Evolutionary conservation across 768 basidiomycete genomes (phyloP).

Genomic region (Phaeotremella fagi): DNA sequence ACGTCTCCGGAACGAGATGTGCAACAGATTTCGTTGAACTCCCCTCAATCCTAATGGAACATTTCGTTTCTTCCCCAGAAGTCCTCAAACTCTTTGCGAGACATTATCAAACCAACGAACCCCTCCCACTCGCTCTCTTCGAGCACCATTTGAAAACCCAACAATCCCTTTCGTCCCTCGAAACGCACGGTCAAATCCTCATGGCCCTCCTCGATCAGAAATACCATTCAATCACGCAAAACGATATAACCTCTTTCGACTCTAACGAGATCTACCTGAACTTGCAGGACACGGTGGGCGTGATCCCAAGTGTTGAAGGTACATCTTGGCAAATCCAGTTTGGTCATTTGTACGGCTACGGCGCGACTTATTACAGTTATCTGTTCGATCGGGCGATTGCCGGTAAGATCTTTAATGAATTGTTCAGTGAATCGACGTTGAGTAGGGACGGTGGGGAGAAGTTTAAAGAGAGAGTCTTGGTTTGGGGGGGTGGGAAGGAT

Average conservation of each 20-base stretch:
- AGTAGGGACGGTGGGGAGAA: slow-evolving; percentile 70
- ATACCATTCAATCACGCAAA: slow-evolving; percentile 67
- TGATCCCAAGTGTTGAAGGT: slow-evolving; percentile 75
- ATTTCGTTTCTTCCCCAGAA: slow-evolving; percentile 77
- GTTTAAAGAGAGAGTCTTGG: slow-evolving; percentile 69
- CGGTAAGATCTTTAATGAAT: slow-evolving; percentile 73
- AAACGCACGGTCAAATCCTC: slow-evolving; percentile 84
- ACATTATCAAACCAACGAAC: slow-evolving; percentile 48
- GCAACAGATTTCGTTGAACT: slow-evolving; percentile 98
- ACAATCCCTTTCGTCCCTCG: slow-evolving; percentile 56
- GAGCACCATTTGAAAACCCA: slow-evolving; percentile 38
- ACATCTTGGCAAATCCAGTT: slow-evolving; percentile 96
- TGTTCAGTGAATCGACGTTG: slow-evolving; percentile 57
- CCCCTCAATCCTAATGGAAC: slow-evolving; percentile 98
- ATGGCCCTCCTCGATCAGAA: slow-evolving; percentile 82
- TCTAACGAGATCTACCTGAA: slow-evolving; percentile 66
- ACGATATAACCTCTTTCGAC: slow-evolving; percentile 58
- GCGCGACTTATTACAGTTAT: slow-evolving; percentile 97
- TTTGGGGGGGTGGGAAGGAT: slow-evolving; percentile 80
- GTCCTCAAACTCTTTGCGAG: slow-evolving; percentile 66
- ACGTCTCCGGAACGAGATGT: slow-evolving; percentile 93
- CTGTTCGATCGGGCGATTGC: slow-evolving; percentile 95
- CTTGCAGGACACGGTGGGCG: slow-evolving; percentile 55
- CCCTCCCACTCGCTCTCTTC: slow-evolving; percentile 47
- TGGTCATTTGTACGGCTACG: slow-evolving; percentile 90